These are phyloP conservation scores for Mortierella sp. DNA, from an alignment of 371 early-diverging fungal species.

Conservation along the genomic window DNA sequence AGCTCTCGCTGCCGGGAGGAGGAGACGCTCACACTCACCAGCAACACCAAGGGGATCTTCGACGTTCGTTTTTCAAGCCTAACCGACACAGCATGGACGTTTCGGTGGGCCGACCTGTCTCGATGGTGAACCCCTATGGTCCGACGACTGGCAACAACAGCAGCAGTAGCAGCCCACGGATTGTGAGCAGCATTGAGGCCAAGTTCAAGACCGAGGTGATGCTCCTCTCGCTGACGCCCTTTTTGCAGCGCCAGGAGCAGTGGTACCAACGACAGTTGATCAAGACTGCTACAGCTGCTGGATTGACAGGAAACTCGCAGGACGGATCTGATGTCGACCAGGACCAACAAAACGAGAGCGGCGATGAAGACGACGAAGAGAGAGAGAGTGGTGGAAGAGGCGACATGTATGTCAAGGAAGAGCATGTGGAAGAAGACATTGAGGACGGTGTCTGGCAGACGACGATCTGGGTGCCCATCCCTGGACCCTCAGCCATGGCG, in stretches of 20 bases:
- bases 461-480: slow-evolving; percentile 39
- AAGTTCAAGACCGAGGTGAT: slow-evolving; percentile 50
- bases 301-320: neutral
- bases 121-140: slow-evolving; percentile 5
- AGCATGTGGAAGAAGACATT: slow-evolving; percentile 7
- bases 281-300: neutral
- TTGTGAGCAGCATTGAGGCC: slow-evolving; percentile 44
- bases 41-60: neutral
- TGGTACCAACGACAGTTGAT: slow-evolving; percentile 20
- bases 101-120: neutral
- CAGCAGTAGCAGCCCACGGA: slow-evolving; percentile 16
- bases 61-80: slow-evolving; percentile 30
- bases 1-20: neutral
- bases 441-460: slow-evolving; percentile 40
- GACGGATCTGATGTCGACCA: neutral
- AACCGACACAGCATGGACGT: slow-evolving; percentile 50
- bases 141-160: neutral
- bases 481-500: slow-evolving; percentile 36
- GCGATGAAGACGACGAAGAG: neutral
- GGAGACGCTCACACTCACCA: neutral
- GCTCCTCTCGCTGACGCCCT: slow-evolving; percentile 17
- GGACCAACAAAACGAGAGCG: neutral
- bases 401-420: neutral
- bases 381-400: neutral
- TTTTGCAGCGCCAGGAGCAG: slow-evolving; percentile 32